Percentiles rank a stretch among this genome's conserved stretches.
Evolutionary conservation across 805 yeast genomes (phyloP).

Genomic region (Monosporozyma unispora): DNA sequence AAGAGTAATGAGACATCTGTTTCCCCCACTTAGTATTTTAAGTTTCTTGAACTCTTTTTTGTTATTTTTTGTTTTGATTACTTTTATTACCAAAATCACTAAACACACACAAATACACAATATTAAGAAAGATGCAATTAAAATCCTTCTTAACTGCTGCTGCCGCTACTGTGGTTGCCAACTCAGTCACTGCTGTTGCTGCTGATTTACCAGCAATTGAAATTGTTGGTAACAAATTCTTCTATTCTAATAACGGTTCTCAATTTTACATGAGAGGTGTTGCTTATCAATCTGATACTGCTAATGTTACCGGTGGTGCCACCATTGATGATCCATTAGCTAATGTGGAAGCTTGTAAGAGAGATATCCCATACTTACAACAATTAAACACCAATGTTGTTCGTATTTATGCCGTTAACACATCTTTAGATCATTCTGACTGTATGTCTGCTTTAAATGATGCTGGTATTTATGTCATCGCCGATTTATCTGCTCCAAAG

Average conservation of each 20-base stretch:
- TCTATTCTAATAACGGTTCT: conserved; percentile 66
- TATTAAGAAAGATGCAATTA: conserved; percentile 25
- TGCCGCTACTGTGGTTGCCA: conserved; percentile 22
- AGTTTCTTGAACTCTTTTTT: no score
- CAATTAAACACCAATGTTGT: conserved; percentile 58
- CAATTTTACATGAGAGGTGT: conserved; percentile 72
- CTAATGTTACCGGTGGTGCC: conserved; percentile 36
- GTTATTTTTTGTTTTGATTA: not conserved
- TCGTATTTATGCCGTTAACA: conserved; percentile 68
- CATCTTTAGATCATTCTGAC: conserved; percentile 51
- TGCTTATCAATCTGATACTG: conserved; percentile 68
- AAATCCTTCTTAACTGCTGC: conserved; percentile 31
- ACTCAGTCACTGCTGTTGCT: conserved; percentile 24
- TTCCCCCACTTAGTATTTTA: not conserved
- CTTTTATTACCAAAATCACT: not conserved
- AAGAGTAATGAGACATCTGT: not conserved
- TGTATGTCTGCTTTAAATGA: conserved; percentile 61
- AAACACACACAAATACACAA: conserved; percentile 11
- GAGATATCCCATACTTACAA: conserved; percentile 67
- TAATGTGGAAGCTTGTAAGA: conserved; percentile 47
- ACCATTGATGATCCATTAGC: conserved; percentile 65
- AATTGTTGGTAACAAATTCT: conserved; percentile 69
- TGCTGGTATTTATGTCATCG: conserved; percentile 74
- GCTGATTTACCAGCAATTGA: conserved; percentile 55
- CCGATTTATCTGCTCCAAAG: conserved; percentile 66